Evolutionary conservation across 1,139 yeast genomes (phyloP).

Genomic region (Geotrichum candidum): DNA sequence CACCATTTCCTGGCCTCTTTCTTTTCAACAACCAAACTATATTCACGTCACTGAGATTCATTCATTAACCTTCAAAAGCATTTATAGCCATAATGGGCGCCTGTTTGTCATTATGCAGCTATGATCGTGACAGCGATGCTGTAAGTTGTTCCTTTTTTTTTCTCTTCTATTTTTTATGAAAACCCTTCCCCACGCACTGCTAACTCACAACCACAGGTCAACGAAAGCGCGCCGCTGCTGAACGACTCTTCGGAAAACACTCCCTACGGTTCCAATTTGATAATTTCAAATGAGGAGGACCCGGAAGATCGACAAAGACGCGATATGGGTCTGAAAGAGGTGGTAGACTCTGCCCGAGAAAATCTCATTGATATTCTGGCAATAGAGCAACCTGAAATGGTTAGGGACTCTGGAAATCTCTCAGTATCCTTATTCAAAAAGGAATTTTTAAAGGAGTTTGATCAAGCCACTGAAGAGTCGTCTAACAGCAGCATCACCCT

Average conservation of each 20-base stretch:
- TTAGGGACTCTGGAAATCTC: constrained; percentile 4
- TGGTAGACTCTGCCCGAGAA: constrained; percentile 26
- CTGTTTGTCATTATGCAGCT: constrained; percentile 22
- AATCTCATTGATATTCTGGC: constrained; percentile 27
- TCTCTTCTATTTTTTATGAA: too few species aligned
- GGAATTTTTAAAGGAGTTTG: constrained; percentile 1
- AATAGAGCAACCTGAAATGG: constrained; percentile 25
- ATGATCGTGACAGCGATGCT: constrained; percentile 19
- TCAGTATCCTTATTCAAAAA: constrained; percentile 3
- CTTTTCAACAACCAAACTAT: background rate
- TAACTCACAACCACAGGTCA: background rate
- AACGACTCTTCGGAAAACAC: constrained; percentile 13
- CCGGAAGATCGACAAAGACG: constrained; percentile 21
- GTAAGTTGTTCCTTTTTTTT: background rate
- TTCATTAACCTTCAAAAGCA: background rate
- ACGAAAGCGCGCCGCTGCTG: constrained; percentile 19
- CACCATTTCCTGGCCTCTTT: background rate
- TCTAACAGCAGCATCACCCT: background rate
- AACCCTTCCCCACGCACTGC: background rate
- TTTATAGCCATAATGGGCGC: constrained; percentile 22
- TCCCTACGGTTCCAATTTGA: constrained; percentile 2
- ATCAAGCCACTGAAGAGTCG: background rate
- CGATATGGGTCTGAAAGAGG: constrained; percentile 22
- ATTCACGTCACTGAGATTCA: background rate
- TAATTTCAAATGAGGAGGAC: background rate